Evolutionary conservation across 768 basidiomycete genomes (phyloP), one percentile per base, ranked within the genome.

Genomic region (Brasilioporus rufonigricans): DNA sequence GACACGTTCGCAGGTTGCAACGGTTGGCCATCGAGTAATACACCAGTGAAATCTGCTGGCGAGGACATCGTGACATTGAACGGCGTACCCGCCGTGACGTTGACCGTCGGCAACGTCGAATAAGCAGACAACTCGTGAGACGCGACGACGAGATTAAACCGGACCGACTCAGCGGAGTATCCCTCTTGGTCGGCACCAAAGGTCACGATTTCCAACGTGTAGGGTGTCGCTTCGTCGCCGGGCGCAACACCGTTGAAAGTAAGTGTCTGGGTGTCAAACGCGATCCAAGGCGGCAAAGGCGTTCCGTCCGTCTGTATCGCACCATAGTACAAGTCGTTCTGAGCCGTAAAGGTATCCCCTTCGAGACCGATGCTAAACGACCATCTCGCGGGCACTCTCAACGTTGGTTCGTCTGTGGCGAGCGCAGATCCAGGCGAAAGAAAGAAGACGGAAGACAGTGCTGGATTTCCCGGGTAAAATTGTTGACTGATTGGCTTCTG

Each of bases 341-440:
- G 53, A 29, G 79, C 73, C 2, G 65, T 55, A 68, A 85, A 87
- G 2, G 89, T 93, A 33, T 80, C 74, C 55, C 80, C 75, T 48
- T 84, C 72, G 61, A 97, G 83, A 14, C 94, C 95, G 54, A 98
- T 80, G 63, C 91, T 92, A 73, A 96, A 98, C 1, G 90, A 91
- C 93, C 93, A 96, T 43, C 74, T 70, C 8, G 82, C 82, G 1
- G 92, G 93, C 11, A 96, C 81, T 48, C 93, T 77, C 52, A 97
- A 66, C 46, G 79, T 74, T 51, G 86, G 85, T 46, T 71, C 74
- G 44, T 69, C 62, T 16, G 75, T 76, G 27, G 67, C 63, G 29
- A 91, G 72, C 14, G 85, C 81, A 21, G 89, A 87, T 41, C 76
- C 74, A 3, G 77, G 70, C n/a, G 81, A 74, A 38, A 91, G 71